A percentile compares a stretch with the other conserved stretches of the same genome.
phyloP scores from a whole-genome alignment of 2,329 filamentous ascomycete genomes.

The Trichoderma semiorbis region DNA sequence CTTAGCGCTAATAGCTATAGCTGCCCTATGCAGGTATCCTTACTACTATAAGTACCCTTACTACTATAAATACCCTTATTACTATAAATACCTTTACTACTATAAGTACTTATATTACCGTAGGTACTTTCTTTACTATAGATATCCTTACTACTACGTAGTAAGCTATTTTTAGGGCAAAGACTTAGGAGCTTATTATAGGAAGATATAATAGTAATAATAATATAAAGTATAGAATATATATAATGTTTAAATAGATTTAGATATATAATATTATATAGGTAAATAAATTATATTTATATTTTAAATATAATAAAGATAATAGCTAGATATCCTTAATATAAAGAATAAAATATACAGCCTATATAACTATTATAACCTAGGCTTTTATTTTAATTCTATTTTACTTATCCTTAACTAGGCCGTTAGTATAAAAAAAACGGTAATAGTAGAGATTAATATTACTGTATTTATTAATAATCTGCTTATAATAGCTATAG shows the following conservation, averaged over 20 bases:
- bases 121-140: too few relatives aligned
- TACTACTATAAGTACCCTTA: too few relatives aligned
- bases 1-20: not conserved
- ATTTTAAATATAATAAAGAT: not conserved
- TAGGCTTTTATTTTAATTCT: not conserved
- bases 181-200: not conserved
- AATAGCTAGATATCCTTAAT: not conserved
- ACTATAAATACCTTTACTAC: too few relatives aligned
- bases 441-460: not conserved
- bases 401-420: not conserved
- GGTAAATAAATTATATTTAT: not conserved
- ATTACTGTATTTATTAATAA: not conserved
- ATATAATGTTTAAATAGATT: not conserved
- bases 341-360: not conserved
- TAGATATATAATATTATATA: not conserved
- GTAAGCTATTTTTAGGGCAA: not conserved
- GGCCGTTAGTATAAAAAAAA: not conserved
- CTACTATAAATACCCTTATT: too few relatives aligned
- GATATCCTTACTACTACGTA: not conserved
- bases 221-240: not conserved
- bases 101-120: not conserved
- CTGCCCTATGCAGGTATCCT: too few relatives aligned
- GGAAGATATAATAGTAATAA: not conserved
- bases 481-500: not conserved
- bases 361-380: not conserved